Base-by-base conservation (phyloP, 2,329 filamentous ascomycete genomes). In the Aspergillus puulaauensis region DNA sequence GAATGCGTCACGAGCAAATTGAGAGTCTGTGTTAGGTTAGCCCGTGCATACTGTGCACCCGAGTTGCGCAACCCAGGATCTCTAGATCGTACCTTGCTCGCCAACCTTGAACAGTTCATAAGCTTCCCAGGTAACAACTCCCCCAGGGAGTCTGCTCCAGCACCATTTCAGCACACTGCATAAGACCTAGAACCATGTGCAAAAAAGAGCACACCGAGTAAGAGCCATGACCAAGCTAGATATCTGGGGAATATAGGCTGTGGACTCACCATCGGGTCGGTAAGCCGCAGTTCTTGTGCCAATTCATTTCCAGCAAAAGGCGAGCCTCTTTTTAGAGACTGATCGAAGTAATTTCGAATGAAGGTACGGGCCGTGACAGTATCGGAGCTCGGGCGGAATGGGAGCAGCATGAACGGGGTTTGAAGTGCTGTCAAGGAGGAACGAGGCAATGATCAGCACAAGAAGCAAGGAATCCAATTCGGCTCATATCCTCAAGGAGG, bases 111-210 rank as follows among this genome's bases (percentile, higher is more conserved):
- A 99, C 21, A 96, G 83, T 73, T 98, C 93, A 71, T 99, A 99
- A 43, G 91, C 91, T 69, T 97, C 92, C 95, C 95, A 98, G 57
- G 91, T 92, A 37, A 99, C 93, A 14, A 99, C 87, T 69, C 95
- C 95, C 58, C 92, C 91, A 43, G 89, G 86, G 51, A 99, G 80
- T 77, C 95, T 86, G 73, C 91, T 93, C 95, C 95, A 99, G 75
- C 93, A 98, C 95, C 95, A 99, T 80, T 98, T 99, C 64, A 95
- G 82, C 43, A 97, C 92, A 68, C 93, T 95, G 63, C 92, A 93
- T 54, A 99, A 84, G 56, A 96, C 92, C 91, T 96, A 59, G 24
- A 60, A 31, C 33, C 15, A 24, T 24, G 58, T 23, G 8, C 62
- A 50, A 52, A 53, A 31, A 58, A 54, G 57, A 19, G 31, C 52